Evolutionary conservation across 1,139 yeast genomes (phyloP).

Genomic region (Candida smagusa): DNA sequence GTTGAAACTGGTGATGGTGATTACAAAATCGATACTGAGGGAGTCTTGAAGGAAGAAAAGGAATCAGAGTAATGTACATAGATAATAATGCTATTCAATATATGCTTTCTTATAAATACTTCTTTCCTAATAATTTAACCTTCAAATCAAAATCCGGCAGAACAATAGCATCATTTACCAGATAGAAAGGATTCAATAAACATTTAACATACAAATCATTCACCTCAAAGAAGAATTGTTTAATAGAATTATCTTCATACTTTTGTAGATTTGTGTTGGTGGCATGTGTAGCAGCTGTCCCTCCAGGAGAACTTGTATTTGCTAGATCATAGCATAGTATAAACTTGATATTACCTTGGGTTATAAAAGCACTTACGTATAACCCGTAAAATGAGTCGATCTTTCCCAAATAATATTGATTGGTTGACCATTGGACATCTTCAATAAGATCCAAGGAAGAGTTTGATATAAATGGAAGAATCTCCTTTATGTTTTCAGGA

Average conservation of each 20-base stretch:
- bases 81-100: too few relatives aligned
- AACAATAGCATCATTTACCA: constrained; percentile 68
- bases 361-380: constrained; percentile 74
- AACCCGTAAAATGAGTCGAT: constrained; percentile 86
- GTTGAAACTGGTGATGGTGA: constrained; percentile 35
- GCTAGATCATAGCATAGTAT: constrained; percentile 66
- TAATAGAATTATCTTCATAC: constrained; percentile 69
- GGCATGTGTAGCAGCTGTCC: constrained; percentile 4
- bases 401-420: constrained; percentile 64
- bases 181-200: constrained; percentile 81
- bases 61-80: not conserved
- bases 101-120: constrained; percentile 49
- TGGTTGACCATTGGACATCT: constrained; percentile 78
- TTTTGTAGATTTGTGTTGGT: constrained; percentile 14
- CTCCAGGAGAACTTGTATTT: not conserved
- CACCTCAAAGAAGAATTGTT: constrained; percentile 79
- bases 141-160: constrained; percentile 75
- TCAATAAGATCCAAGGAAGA: constrained; percentile 87
- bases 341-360: constrained; percentile 85
- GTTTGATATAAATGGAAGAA: constrained; percentile 85
- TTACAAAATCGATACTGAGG: constrained; percentile 37
- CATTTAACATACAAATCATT: constrained; percentile 88
- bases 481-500: constrained; percentile 67
- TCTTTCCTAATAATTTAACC: constrained; percentile 69
- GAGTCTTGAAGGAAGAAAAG: constrained; percentile 25